Evolutionary conservation across 2,329 filamentous ascomycete species (phyloP).

Genomic region (Fusarium phyllophilum): DNA sequence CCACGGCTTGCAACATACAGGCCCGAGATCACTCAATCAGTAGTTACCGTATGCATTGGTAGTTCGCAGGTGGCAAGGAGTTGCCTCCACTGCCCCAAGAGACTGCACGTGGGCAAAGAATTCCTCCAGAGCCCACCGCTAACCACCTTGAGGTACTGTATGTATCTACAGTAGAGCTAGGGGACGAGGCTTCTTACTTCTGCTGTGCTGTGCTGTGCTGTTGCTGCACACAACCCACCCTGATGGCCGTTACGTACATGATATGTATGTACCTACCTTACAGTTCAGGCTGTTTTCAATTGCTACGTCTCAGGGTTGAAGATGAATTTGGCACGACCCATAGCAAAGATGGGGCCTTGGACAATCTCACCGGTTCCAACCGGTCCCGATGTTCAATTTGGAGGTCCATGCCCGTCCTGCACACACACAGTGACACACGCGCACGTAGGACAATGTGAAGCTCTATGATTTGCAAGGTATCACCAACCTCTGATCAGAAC

Average conservation of each 20-base stretch:
- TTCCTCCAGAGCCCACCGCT: background rate
- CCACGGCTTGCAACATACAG: constrained; percentile 10
- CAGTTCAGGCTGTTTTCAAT: background rate
- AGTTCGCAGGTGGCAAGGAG: constrained; percentile 20
- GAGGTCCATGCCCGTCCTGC: constrained; percentile 1
- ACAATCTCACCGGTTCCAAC: constrained; percentile 7
- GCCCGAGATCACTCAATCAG: constrained; percentile 21
- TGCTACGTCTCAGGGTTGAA: background rate
- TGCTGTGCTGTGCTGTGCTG: background rate
- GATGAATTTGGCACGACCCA: constrained; percentile 3
- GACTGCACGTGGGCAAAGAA: constrained; percentile 37
- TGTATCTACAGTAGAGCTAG: background rate
- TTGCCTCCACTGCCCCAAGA: background rate
- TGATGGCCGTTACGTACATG: constrained; percentile 22
- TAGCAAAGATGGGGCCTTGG: constrained; percentile 6
- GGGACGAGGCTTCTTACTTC: background rate
- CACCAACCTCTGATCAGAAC: constrained; percentile 2
- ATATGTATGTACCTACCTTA: background rate
- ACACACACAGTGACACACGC: too few species aligned
- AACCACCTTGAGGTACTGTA: background rate
- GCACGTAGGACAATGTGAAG: background rate
- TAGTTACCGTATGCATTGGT: constrained; percentile 20
- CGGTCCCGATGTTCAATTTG: background rate
- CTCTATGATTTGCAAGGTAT: constrained; percentile 1
- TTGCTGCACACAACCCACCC: background rate